Percentiles rank a stretch among this genome's conserved stretches.
These are phyloP conservation scores for Purshia tridentata DNA, from an alignment of 306 rosid species.

Conservation along the genomic window DNA sequence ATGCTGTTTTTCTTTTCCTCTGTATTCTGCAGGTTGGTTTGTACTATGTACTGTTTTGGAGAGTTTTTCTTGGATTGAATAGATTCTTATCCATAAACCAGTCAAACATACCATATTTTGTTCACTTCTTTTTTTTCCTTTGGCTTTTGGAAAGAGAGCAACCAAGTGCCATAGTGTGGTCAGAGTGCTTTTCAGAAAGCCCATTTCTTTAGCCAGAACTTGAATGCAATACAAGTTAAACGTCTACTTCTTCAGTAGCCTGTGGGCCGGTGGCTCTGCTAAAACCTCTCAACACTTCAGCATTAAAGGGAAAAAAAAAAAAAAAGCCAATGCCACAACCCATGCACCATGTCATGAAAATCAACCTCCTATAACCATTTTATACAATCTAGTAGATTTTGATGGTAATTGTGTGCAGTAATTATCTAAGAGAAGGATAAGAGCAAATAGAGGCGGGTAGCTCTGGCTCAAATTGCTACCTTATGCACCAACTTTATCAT, in stretches of 20 bases:
- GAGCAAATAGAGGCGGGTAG: no score
- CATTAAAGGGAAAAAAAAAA: no score
- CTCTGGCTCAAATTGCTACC: no score
- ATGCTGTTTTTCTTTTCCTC: neutral
- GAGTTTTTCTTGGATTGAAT: neutral
- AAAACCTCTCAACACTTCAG: no score
- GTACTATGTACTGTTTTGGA: slow-evolving; percentile 2
- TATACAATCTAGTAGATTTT: neutral
- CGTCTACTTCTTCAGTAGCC: no score
- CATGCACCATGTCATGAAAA: no score
- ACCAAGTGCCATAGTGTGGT: neutral
- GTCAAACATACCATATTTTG: neutral
- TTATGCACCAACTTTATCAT: neutral
- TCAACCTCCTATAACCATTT: neutral
- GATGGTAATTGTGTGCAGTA: neutral
- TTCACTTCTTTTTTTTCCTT: neutral
- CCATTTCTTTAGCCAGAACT: neutral
- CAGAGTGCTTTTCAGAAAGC: neutral
- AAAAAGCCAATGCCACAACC: no score
- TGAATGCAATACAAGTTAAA: neutral
- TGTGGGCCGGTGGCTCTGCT: no score
- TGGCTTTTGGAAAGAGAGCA: neutral
- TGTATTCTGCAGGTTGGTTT: slow-evolving; percentile 13
- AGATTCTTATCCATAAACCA: neutral
- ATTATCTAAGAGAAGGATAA: no score